A percentile compares a stretch with the other conserved stretches of the same genome.
Evolutionary conservation across 768 basidiomycete species (phyloP).

Genomic region (Mycena olivaceomarginata): DNA sequence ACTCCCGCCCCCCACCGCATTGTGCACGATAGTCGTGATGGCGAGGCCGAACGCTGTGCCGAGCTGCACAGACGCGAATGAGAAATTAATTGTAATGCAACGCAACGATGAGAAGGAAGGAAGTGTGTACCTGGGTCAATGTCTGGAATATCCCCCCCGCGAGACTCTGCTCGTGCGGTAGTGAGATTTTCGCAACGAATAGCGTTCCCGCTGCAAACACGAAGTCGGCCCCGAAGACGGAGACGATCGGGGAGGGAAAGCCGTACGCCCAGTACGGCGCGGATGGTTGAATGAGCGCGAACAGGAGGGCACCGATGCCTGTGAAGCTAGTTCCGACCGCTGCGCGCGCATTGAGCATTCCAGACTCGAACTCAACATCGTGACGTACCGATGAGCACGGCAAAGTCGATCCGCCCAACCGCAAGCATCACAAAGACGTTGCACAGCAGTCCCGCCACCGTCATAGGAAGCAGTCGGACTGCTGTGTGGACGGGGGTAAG

Average conservation of each 20-base stretch:
- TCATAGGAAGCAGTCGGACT: slow-evolving; percentile 83
- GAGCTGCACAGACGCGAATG: slow-evolving; percentile 53
- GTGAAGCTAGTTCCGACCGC: slow-evolving; percentile 75
- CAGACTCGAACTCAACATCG: too few relatives aligned
- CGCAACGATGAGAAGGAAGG: too few relatives aligned
- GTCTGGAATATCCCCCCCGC: slow-evolving; percentile 88
- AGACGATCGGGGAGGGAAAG: slow-evolving; percentile 79
- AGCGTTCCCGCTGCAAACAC: slow-evolving; percentile 84
- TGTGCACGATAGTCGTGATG: slow-evolving; percentile 67
- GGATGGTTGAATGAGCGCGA: slow-evolving; percentile 77
- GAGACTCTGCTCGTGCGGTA: slow-evolving; percentile 84
- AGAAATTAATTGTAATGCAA: background rate
- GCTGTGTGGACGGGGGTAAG: slow-evolving; percentile 77
- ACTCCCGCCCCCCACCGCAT: slow-evolving; percentile 49
- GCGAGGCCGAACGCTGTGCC: slow-evolving; percentile 73
- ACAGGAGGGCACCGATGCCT: slow-evolving; percentile 74
- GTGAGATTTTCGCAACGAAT: slow-evolving; percentile 81
- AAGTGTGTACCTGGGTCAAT: slow-evolving; percentile 76
- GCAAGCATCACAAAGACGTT: slow-evolving; percentile 80
- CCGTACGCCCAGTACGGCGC: slow-evolving; percentile 84
- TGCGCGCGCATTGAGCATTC: background rate
- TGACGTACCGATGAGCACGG: slow-evolving; percentile 72
- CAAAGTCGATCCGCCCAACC: slow-evolving; percentile 72
- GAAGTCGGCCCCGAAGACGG: slow-evolving; percentile 88
- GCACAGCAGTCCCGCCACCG: slow-evolving; percentile 76